A percentile compares a stretch with the other conserved stretches of the same genome.
These are phyloP conservation scores for Phytophthora sp. DNA, from an alignment of 352 stramenopile genomes.

Conservation along the genomic window DNA sequence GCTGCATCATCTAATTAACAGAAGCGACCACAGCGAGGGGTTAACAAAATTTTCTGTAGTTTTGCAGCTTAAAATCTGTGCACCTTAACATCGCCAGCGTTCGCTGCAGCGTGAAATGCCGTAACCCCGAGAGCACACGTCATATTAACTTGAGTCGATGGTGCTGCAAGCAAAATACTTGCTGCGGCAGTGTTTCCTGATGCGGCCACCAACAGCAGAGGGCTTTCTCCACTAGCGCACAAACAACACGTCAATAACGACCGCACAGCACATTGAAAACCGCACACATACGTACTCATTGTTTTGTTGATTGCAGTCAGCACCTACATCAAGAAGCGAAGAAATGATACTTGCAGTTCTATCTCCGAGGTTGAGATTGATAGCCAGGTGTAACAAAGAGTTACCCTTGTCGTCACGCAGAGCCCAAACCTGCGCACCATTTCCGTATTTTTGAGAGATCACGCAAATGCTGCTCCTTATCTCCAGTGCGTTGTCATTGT, in stretches of 20 bases:
- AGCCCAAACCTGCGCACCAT: background rate
- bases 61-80: slow-evolving; percentile 42
- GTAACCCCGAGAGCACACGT: slow-evolving; percentile 51
- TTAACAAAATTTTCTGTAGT: too few relatives aligned
- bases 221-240: slow-evolving; percentile 58
- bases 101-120: slow-evolving; percentile 63
- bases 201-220: slow-evolving; percentile 59
- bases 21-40: too few relatives aligned
- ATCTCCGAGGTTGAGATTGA: slow-evolving; percentile 39
- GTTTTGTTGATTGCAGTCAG: slow-evolving; percentile 62
- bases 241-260: too few relatives aligned
- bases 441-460: background rate
- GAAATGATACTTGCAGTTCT: slow-evolving; percentile 22
- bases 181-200: slow-evolving; percentile 44
- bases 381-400: slow-evolving; percentile 56
- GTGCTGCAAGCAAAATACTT: slow-evolving; percentile 4
- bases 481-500: slow-evolving; percentile 1
- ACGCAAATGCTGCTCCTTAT: slow-evolving; percentile 4
- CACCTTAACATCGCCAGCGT: slow-evolving; percentile 56
- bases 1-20: slow-evolving; percentile 46
- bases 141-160: slow-evolving; percentile 48
- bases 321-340: slow-evolving; percentile 34
- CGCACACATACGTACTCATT: slow-evolving; percentile 44
- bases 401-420: slow-evolving; percentile 49
- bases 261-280: too few relatives aligned